These are phyloP conservation scores for Coemansia sp. DNA, from an alignment of 192 early-diverging fungal species.

Conservation along the genomic window DNA sequence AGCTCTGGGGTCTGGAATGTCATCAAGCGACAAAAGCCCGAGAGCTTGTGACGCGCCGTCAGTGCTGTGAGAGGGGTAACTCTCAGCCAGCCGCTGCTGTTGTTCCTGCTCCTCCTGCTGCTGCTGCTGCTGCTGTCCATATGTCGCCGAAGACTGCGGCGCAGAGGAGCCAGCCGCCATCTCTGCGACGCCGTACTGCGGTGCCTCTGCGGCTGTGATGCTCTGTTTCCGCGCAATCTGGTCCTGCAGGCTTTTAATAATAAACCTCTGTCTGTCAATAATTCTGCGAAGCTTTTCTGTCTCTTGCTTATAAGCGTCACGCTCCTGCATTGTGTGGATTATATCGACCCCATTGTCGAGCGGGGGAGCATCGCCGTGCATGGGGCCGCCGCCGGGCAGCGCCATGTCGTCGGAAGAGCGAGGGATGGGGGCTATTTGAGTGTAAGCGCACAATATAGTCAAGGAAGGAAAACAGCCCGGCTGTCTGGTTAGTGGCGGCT, in stretches of 20 bases:
- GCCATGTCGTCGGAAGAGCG: constrained; percentile 14
- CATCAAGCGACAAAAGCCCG: constrained; percentile 37
- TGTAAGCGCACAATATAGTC: background rate
- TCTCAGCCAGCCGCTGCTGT: background rate
- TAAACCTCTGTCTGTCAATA: constrained; percentile 83
- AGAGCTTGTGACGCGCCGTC: constrained; percentile 20
- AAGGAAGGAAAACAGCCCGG: too few species aligned
- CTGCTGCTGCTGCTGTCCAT: background rate
- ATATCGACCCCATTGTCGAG: constrained; percentile 30
- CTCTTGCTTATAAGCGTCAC: constrained; percentile 73
- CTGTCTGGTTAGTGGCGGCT: background rate
- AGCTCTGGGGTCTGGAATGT: constrained; percentile 13
- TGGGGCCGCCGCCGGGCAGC: constrained; percentile 13
- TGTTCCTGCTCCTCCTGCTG: constrained; percentile 2
- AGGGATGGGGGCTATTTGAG: background rate
- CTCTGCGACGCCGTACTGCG: constrained; percentile 16
- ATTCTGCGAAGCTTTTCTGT: constrained; percentile 90
- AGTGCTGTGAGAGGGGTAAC: constrained; percentile 5
- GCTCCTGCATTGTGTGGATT: constrained; percentile 55
- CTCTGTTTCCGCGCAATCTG: constrained; percentile 47
- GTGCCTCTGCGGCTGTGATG: constrained; percentile 34
- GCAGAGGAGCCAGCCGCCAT: constrained; percentile 15
- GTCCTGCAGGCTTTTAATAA: constrained; percentile 85
- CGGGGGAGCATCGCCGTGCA: constrained; percentile 9
- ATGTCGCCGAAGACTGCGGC: background rate